These are phyloP conservation scores for Neostapfia colusana DNA, from an alignment of 176 grass and related monocot species.

Conservation along the genomic window DNA sequence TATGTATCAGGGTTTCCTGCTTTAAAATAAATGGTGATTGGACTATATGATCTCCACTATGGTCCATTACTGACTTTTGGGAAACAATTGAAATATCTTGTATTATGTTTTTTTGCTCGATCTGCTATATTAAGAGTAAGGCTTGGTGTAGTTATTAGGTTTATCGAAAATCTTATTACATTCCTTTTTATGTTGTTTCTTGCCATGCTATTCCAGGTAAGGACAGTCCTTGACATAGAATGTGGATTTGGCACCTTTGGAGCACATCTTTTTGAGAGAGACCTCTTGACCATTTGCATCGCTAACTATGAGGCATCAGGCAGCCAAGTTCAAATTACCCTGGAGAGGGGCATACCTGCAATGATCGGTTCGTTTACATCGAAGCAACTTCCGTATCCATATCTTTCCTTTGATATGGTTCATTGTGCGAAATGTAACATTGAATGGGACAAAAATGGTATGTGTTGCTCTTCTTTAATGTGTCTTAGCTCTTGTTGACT, in stretches of 20 bases:
- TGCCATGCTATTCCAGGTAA: slow-evolving; percentile 64
- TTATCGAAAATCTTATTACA: not conserved
- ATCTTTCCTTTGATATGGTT: slow-evolving; percentile 96
- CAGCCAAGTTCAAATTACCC: slow-evolving; percentile 96
- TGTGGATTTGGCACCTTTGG: slow-evolving; percentile 98
- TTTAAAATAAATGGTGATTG: slow-evolving; percentile 29
- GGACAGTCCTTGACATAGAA: slow-evolving; percentile 93
- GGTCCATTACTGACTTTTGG: slow-evolving; percentile 14
- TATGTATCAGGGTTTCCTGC: slow-evolving; percentile 32
- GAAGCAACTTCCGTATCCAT: slow-evolving; percentile 84
- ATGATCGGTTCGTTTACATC: slow-evolving; percentile 86
- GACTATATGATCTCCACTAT: slow-evolving; percentile 13
- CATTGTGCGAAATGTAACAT: slow-evolving; percentile 91
- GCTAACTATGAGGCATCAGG: slow-evolving; percentile 91
- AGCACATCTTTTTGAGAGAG: slow-evolving; percentile 78
- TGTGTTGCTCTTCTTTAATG: slow-evolving; percentile 7
- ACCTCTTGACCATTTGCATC: slow-evolving; percentile 93
- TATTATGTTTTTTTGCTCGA: not conserved
- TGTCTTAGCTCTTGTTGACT: slow-evolving; percentile 6
- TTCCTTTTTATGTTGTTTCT: slow-evolving; percentile 22
- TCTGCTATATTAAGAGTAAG: not conserved
- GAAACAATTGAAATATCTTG: slow-evolving; percentile 15
- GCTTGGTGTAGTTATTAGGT: not conserved
- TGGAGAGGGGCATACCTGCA: slow-evolving; percentile 98
- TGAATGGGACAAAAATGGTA: slow-evolving; percentile 94